Conservation (phyloP, 176 grass and related monocot genomes). For the Eremochloa ophiuroides region DNA sequence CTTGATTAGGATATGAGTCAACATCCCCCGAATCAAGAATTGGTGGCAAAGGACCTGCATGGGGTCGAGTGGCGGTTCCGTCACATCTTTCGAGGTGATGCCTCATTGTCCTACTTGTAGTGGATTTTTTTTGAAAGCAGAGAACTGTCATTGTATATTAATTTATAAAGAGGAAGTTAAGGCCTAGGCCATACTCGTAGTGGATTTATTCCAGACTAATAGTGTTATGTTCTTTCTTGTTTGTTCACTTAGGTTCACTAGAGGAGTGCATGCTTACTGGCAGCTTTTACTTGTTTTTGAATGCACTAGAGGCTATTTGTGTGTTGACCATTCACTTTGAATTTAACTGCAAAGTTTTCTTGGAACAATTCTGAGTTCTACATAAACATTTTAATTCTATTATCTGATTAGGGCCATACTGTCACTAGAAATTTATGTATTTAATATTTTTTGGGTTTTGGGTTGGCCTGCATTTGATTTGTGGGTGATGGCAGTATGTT, state of each 20-base stretch:
- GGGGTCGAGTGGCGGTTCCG: slow-evolving; percentile 80
- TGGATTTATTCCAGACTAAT: background rate
- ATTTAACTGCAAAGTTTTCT: background rate
- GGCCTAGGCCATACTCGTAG: background rate
- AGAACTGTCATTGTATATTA: too few species aligned
- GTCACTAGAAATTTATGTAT: background rate
- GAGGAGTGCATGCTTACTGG: background rate
- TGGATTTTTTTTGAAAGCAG: background rate
- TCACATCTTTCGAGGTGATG: slow-evolving; percentile 86
- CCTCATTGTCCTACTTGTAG: slow-evolving; percentile 1
- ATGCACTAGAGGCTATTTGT: background rate
- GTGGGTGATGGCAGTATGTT: background rate
- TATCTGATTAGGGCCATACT: background rate
- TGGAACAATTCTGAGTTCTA: background rate
- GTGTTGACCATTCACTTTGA: background rate
- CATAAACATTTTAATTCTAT: background rate
- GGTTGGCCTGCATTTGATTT: background rate
- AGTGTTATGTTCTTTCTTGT: background rate
- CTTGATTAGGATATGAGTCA: slow-evolving; percentile 78
- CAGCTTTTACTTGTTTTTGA: background rate
- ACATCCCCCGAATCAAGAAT: slow-evolving; percentile 79
- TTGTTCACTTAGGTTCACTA: background rate
- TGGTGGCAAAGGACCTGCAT: slow-evolving; percentile 87
- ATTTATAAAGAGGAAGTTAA: too few species aligned
- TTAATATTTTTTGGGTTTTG: background rate